Percentiles rank a stretch among this genome's conserved stretches.
Conservation (phyloP, 2,329 filamentous ascomycete genomes). For the Alternaria gansuensis region DNA sequence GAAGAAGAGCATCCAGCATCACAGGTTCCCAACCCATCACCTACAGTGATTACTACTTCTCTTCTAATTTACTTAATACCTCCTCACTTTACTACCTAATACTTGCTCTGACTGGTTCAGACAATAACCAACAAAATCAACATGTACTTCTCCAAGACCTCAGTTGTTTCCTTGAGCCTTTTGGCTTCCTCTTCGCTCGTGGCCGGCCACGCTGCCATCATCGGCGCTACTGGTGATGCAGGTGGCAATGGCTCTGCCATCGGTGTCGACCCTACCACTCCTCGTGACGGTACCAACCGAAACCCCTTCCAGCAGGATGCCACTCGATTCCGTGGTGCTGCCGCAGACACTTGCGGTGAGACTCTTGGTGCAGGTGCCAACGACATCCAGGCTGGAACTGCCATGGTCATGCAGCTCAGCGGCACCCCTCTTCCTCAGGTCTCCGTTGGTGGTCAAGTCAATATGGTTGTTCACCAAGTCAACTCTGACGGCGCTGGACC, state of each 20-base stretch:
- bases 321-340: slow-evolving; percentile 67
- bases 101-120: slow-evolving; percentile 51
- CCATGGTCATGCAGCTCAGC: slow-evolving; percentile 66
- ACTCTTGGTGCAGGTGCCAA: slow-evolving; percentile 66
- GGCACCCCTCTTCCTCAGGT: slow-evolving; percentile 68
- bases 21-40: slow-evolving; percentile 48
- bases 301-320: slow-evolving; percentile 71
- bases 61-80: slow-evolving; percentile 41
- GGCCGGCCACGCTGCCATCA: slow-evolving; percentile 69
- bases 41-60: slow-evolving; percentile 48
- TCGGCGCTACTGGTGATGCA: slow-evolving; percentile 64
- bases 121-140: slow-evolving; percentile 38
- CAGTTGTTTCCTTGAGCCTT: slow-evolving; percentile 58
- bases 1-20: slow-evolving; percentile 43
- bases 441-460: slow-evolving; percentile 60
- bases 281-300: slow-evolving; percentile 68
- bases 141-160: slow-evolving; percentile 56
- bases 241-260: slow-evolving; percentile 63
- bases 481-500: slow-evolving; percentile 73
- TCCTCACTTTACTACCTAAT: slow-evolving; percentile 37
- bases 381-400: slow-evolving; percentile 65
- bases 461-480: slow-evolving; percentile 73
- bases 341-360: slow-evolving; percentile 65
- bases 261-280: slow-evolving; percentile 65
- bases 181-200: slow-evolving; percentile 65